phyloP scores from a whole-genome alignment of 306 rosid species.

The Lupinus albus region DNA sequence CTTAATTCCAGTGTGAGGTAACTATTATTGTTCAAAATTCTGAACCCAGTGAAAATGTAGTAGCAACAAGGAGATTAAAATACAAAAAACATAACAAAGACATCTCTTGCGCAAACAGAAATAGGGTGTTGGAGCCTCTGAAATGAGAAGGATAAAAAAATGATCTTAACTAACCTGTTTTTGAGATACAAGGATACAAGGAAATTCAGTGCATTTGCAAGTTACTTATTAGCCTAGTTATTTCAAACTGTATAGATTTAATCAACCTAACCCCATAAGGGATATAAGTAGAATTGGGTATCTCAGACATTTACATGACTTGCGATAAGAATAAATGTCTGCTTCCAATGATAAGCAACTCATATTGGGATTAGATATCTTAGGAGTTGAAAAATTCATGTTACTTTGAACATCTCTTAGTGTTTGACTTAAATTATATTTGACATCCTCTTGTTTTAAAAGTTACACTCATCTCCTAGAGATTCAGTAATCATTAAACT shows the following conservation, averaged over 20 bases:
- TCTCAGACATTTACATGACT: constrained; percentile 7
- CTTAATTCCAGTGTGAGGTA: constrained; percentile 92
- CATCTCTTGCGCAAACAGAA: constrained; percentile 13
- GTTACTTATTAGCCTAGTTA: not conserved
- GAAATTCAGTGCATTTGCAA: constrained; percentile 11
- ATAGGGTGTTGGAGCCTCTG: not conserved
- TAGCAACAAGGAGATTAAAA: constrained; percentile 9
- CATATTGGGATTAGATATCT: constrained; percentile 4
- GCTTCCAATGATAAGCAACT: not conserved
- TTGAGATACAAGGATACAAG: not conserved
- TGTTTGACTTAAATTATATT: too few species aligned
- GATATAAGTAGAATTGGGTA: constrained; percentile 1
- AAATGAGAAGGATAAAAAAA: constrained; percentile 25
- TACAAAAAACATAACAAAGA: constrained; percentile 3
- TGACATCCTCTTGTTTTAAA: too few species aligned
- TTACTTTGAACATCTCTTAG: not conserved
- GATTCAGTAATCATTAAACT: too few species aligned
- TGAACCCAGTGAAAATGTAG: constrained; percentile 25
- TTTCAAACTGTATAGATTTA: constrained; percentile 12
- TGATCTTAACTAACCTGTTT: not conserved
- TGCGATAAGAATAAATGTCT: constrained; percentile 3
- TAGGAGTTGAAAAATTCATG: not conserved
- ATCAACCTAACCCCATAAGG: not conserved
- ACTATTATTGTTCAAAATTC: constrained; percentile 31
- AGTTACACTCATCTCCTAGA: too few species aligned